Base-by-base conservation (phyloP, 148 eudicot genomes). In the Suaeda aralocaspica region DNA sequence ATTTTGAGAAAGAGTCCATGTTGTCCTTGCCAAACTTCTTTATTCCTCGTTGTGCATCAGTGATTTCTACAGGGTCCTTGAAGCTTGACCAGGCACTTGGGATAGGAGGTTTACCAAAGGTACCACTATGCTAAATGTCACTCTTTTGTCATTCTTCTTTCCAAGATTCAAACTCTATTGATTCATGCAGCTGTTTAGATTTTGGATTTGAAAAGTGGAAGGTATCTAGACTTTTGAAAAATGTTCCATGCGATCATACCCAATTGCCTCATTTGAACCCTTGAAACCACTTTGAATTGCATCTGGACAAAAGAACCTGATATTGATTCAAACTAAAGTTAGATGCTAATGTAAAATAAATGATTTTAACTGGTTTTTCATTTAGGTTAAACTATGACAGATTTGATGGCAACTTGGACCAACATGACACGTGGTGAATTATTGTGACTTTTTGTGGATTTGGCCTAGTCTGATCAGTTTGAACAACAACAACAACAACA, bases 91-190 rank as follows among this genome's bases (percentile, higher is more conserved):
- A 75, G 63, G 97, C 91, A 58, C 99, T 95, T 72, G 93, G 99
- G 30, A 78, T 89, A 69, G 99, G 99, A 72, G 99, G 99, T 59
- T 83, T 95, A 66, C 99, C 99, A 56, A 95, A 89, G 96, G 99
- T 95, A 76, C 65, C 91, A 76, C 68, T 45, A 58, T 65, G 45
- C 71, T 69, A 44, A 42, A 29, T 50, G 13, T 55, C 45, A 28
- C n/a, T 58, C 22, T 42, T 50, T 26, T 11, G 21, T 22, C 11
- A 16, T 10, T 25, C 4, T 62, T 44, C 25, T 31, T 2, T 65
- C 13, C 4, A 26, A n/a, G 25, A 12, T 18, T 34, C 9, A 8
- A 7, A 25, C 19, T 21, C 51, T 19, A 50, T 10, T 21, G 59
- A 63, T 63, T 15, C 39, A 50, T 61, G 48, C 4, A 36, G 18